Evolutionary conservation across 352 stramenopile species (phyloP), one percentile per base, ranked within the genome.

Genomic region (Phytophthora citricola): DNA sequence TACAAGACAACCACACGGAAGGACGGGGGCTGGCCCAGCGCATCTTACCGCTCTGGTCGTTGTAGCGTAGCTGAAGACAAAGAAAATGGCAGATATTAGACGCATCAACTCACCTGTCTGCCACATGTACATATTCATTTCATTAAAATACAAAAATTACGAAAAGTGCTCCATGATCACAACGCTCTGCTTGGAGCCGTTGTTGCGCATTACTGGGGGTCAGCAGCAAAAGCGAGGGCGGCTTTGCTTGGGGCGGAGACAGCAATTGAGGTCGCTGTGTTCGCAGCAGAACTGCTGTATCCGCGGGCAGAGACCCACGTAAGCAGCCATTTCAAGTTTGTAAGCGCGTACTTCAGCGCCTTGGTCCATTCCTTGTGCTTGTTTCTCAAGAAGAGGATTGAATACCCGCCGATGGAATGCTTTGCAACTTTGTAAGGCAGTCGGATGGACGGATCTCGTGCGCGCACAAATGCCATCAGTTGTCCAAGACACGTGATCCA

Each of bases 321-420:
- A n/a, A 94, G 75, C 26, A 96, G 54, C 88, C 88, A 96, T 60
- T 93, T 93, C 26, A 95, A 73, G 66, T 95, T 90, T 27, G 87
- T 95, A 26, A 96, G 76, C 44, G 83, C 85, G 61, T 90, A 92
- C 65, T 93, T 94, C 54, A 92, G 72, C 31, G 87, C 89, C 59
- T 94, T 94, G 17, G 89, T 95, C 89, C 89, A 96, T 63, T 93
- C 81, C 41, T 76, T 80, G 47, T 91, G 78, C 43, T 93, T 90
- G 68, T 93, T 89, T 70, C 87, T 89, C n/a, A 92, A 52, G 31
- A 83, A 95, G 9, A 93, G 63, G 29, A 95, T 65, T 11, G 84
- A 93, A 44, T 85, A 78, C 3, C 82, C 78, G 17, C 82, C 84
- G 51, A 96, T 79, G 7, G 78, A 81, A 63, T 89, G 79, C 63